Evolutionary conservation across 23 red algal genomes (phyloP).

Genomic region (Gracilaria domingensis): DNA sequence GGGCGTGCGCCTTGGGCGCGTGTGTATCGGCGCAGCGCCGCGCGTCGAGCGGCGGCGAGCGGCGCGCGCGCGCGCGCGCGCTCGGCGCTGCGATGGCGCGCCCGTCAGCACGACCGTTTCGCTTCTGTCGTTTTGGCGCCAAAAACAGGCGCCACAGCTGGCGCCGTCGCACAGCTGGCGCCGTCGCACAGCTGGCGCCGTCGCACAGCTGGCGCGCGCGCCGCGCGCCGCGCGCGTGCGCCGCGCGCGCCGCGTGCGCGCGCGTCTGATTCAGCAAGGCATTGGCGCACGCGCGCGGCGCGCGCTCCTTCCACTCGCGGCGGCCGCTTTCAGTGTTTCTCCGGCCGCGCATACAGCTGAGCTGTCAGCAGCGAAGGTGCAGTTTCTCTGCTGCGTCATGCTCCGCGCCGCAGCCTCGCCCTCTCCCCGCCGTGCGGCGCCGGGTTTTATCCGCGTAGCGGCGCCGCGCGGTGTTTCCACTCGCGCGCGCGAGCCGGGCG

Average conservation of each 20-base stretch:
- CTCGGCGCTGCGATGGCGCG: too few relatives aligned
- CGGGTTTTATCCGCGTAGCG: neutral
- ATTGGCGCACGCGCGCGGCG: neutral
- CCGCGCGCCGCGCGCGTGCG: neutral
- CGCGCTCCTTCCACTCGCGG: neutral
- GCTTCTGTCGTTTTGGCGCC: neutral
- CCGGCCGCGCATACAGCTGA: neutral
- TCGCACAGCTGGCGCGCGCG: neutral
- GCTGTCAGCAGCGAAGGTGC: neutral
- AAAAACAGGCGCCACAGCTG: too few relatives aligned
- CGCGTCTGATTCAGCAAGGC: too few relatives aligned
- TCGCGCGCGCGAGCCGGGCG: neutral
- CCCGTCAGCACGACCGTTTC: too few relatives aligned
- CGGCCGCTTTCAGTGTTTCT: neutral
- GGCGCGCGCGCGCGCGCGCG: neutral
- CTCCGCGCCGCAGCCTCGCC: neutral
- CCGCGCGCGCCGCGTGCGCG: too few relatives aligned
- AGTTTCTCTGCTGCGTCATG: neutral
- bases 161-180: too few relatives aligned
- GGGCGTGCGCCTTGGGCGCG: neutral
- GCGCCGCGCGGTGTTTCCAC: neutral
- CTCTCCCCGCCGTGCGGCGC: neutral
- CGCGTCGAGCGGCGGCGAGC: too few relatives aligned
- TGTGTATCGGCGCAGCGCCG: too few relatives aligned
- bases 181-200: too few relatives aligned